A percentile compares a stretch with the other conserved stretches of the same genome.
Conservation (phyloP, 768 basidiomycete species). For the Nidularia sp. region DNA sequence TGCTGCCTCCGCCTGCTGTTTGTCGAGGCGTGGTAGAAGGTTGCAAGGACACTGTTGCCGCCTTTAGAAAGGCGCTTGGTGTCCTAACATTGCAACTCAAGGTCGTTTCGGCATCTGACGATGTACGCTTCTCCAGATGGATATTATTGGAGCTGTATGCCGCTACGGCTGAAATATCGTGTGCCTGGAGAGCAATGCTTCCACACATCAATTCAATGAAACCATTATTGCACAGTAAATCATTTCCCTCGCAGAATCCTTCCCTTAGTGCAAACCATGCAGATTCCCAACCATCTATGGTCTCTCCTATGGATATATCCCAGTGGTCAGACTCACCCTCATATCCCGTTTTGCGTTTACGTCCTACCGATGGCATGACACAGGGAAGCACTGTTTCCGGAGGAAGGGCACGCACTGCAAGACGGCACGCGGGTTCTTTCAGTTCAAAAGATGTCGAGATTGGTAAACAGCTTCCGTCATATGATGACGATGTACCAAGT, state of each 20-base stretch:
- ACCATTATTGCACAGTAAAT: slow-evolving; percentile 28
- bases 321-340: not conserved
- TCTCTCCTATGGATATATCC: not conserved
- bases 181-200: slow-evolving; percentile 77
- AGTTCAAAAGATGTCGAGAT: slow-evolving; percentile 89
- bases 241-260: slow-evolving; percentile 12
- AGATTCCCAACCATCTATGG: slow-evolving; percentile 1
- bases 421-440: slow-evolving; percentile 93
- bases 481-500: slow-evolving; percentile 43
- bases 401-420: slow-evolving; percentile 50
- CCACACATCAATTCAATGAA: slow-evolving; percentile 69
- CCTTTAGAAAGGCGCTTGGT: slow-evolving; percentile 84
- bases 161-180: slow-evolving; percentile 81
- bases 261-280: slow-evolving; percentile 3
- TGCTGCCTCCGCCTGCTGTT: slow-evolving; percentile 61
- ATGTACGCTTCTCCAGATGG: slow-evolving; percentile 84
- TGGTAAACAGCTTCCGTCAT: slow-evolving; percentile 75
- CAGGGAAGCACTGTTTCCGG: slow-evolving; percentile 11
- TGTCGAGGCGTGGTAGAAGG: slow-evolving; percentile 79
- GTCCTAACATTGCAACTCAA: slow-evolving; percentile 80
- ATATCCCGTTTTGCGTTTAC: slow-evolving; percentile 22
- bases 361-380: slow-evolving; percentile 15
- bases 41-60: slow-evolving; percentile 78
- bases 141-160: slow-evolving; percentile 87
- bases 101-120: slow-evolving; percentile 67